These are phyloP conservation scores for Amoebophrya sp. DNA, from an alignment of 169 alveolate genomes.

Conservation along the genomic window DNA sequence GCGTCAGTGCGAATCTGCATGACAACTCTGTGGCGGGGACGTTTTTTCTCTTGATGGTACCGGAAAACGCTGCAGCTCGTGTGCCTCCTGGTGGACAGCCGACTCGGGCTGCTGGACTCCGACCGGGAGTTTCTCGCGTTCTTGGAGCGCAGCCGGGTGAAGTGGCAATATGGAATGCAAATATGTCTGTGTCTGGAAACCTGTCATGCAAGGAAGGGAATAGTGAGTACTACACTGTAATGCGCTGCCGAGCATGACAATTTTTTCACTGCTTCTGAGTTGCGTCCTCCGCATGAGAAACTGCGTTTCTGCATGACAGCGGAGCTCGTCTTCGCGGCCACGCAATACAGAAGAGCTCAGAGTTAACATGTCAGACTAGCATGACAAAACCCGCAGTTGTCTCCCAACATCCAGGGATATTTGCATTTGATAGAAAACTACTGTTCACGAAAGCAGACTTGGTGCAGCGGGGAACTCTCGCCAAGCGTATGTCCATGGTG, in stretches of 20 bases:
- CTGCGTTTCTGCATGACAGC: no score
- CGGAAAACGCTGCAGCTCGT: conserved; percentile 42
- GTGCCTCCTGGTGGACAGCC: conserved; percentile 40
- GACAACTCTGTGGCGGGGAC: no score
- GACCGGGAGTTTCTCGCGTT: neutral
- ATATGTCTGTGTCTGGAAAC: no score
- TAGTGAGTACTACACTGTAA: neutral
- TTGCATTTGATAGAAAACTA: conserved; percentile 41
- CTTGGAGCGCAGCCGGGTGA: neutral
- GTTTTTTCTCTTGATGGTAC: neutral
- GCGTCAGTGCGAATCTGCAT: no score
- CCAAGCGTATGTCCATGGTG: neutral
- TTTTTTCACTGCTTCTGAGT: no score
- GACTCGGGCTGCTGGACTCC: conserved; percentile 10
- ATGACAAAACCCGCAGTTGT: neutral
- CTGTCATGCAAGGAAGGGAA: neutral
- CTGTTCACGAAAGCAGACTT: conserved; percentile 51
- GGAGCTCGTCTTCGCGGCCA: no score
- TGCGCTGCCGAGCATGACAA: no score
- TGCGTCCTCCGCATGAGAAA: no score
- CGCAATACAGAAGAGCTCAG: no score
- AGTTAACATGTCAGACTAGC: neutral
- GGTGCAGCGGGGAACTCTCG: conserved; percentile 38
- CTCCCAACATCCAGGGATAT: conserved; percentile 44
- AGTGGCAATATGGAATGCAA: neutral